Conservation (phyloP, 2,329 filamentous ascomycete genomes). For the Akanthomyces dipterigenus region DNA sequence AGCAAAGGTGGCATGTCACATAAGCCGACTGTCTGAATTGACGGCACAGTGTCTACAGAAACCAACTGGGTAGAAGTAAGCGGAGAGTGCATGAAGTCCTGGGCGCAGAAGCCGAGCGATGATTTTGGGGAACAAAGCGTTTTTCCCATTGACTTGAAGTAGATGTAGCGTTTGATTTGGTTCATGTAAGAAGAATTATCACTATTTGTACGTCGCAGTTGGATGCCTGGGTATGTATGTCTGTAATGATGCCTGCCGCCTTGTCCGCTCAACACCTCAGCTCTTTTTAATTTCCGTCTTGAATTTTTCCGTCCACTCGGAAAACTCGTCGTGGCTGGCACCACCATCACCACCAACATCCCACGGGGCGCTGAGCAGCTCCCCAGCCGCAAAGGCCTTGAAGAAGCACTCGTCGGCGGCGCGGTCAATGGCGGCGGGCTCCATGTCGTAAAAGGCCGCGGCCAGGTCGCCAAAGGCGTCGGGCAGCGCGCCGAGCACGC, state of each 20-base stretch:
- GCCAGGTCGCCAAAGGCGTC: slow-evolving; percentile 65
- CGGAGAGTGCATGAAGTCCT: no score
- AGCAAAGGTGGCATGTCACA: neutral
- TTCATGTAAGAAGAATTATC: neutral
- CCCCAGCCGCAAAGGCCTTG: slow-evolving; percentile 50
- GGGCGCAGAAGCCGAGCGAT: neutral
- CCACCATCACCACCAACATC: slow-evolving; percentile 36
- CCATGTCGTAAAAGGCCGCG: slow-evolving; percentile 63
- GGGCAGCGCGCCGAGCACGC: slow-evolving; percentile 52
- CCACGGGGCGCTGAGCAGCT: slow-evolving; percentile 55
- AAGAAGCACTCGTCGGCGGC: slow-evolving; percentile 53
- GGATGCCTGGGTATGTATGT: neutral
- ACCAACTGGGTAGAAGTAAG: neutral
- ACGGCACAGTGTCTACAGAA: neutral
- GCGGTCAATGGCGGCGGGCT: slow-evolving; percentile 50
- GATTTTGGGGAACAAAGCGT: neutral
- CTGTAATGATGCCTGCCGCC: no score
- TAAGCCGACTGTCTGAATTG: neutral
- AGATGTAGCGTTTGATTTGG: neutral
- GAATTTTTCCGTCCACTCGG: slow-evolving; percentile 62
- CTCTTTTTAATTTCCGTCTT: slow-evolving; percentile 44
- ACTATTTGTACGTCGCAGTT: neutral
- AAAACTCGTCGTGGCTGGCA: slow-evolving; percentile 77
- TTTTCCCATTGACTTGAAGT: neutral
- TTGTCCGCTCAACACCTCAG: neutral